Evolutionary conservation across 2,329 filamentous ascomycete species (phyloP), one percentile per base, ranked within the genome.

Genomic region (Onygenales sp.): DNA sequence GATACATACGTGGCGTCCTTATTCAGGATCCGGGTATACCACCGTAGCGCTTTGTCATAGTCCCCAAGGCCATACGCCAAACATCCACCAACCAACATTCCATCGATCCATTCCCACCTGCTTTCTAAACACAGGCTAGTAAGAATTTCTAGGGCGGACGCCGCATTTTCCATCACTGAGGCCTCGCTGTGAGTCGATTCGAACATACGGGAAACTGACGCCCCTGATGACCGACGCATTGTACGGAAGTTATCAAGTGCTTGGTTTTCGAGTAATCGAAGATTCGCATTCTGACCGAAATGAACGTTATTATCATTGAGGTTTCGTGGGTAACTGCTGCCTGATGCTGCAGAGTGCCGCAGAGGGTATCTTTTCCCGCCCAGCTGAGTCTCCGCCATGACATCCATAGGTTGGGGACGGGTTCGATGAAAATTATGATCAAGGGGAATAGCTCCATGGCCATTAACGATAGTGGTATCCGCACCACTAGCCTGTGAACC

Each of bases 71-170:
- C 91, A 71, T 97, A 97, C 49, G 92, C 86, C 54, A 98, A 76
- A 70, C 93, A 97, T 2, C 93, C 93, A 40, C 87, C 89, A 6
- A 97, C 76, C 40, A 97, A 76, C 75, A 97, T 91, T 2, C 93
- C 93, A 65, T 97, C 92, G 51, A 90, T 80, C 93, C 93, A 98
- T 61, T 83, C 81, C 87, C 88, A 93, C 8, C 78, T 79, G 62
- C 85, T 88, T 66, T 92, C 85, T 62, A 87, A 83, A 65, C 89
- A 95, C 6, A 94, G 72, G 58, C 77, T 81, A 13, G 82, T 83
- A 17, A 95, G 75, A 62, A 89, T 81, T 39, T 87, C 81, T 17
- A 95, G 70, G 2, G 87, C 86, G 6, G 79, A 75, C 46, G 77
- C 79, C 7, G 88, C 88, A 58, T 77, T 80, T 52, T 75, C 67